Evolutionary conservation across 2,329 filamentous ascomycete genomes (phyloP).

Genomic region (Stenocarpella maydis): DNA sequence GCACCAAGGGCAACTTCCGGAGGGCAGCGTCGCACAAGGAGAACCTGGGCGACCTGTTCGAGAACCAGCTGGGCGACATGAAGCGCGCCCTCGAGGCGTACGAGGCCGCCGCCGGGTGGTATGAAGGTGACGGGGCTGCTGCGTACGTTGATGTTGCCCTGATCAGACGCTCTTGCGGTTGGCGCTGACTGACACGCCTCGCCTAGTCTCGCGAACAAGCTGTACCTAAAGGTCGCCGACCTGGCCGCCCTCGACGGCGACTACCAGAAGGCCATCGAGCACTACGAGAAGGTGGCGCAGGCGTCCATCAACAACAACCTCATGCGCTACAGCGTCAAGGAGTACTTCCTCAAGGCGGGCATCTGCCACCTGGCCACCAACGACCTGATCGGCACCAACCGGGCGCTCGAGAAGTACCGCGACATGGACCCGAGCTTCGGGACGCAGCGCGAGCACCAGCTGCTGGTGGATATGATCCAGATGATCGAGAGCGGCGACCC

Average conservation of each 20-base stretch:
- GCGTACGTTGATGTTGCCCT: conserved; percentile 65
- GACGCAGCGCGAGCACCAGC: conserved; percentile 80
- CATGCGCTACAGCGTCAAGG: conserved; percentile 93
- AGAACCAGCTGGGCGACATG: conserved; percentile 80
- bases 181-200: not conserved
- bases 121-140: conserved; percentile 83
- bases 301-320: conserved; percentile 86
- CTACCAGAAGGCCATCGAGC: conserved; percentile 82
- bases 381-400: conserved; percentile 80
- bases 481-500: conserved; percentile 81
- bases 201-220: conserved; percentile 84
- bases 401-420: conserved; percentile 82
- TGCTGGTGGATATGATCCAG: conserved; percentile 79
- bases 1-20: conserved; percentile 87
- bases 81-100: conserved; percentile 84
- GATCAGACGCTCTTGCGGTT: not conserved
- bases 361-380: conserved; percentile 82
- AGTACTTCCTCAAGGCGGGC: conserved; percentile 93
- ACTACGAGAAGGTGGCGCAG: conserved; percentile 84
- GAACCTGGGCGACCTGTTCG: conserved; percentile 84
- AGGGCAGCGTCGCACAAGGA: conserved; percentile 92
- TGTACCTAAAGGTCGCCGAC: conserved; percentile 92
- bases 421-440: conserved; percentile 82
- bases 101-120: conserved; percentile 87
- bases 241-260: conserved; percentile 82